Percentiles rank a stretch among this genome's conserved stretches.
Conservation (phyloP, 805 yeast species). For the Isabelozyma rhagii region DNA sequence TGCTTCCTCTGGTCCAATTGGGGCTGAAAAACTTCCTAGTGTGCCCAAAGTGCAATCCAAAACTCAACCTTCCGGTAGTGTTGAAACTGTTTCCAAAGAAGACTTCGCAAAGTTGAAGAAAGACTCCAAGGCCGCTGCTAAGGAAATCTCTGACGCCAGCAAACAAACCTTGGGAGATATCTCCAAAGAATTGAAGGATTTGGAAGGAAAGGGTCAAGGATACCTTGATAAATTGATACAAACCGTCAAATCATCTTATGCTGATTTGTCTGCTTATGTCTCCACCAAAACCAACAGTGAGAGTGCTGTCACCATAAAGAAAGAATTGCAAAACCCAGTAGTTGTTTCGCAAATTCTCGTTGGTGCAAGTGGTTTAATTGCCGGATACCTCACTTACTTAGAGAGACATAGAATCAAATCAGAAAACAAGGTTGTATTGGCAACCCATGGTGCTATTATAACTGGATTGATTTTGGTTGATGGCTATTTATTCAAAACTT, state of each 20-base stretch:
- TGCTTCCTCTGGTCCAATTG: conserved; percentile 34
- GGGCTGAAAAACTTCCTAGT: conserved; percentile 20
- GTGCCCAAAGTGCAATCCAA: conserved; percentile 18
- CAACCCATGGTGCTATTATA: conserved; percentile 49
- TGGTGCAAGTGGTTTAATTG: conserved; percentile 45
- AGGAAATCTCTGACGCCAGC: conserved; percentile 9
- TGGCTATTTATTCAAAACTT: conserved; percentile 49
- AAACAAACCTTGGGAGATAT: conserved; percentile 8
- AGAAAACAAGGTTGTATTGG: conserved; percentile 43
- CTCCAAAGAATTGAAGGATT: conserved; percentile 10
- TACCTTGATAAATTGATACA: conserved; percentile 16
- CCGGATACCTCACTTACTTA: conserved; percentile 47
- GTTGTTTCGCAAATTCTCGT: conserved; percentile 53
- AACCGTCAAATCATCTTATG: conserved; percentile 7
- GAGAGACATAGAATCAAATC: conserved; percentile 48
- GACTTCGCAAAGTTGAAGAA: conserved; percentile 19
- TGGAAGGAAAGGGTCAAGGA: conserved; percentile 20
- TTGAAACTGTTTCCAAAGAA: conserved; percentile 17
- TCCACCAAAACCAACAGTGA: background rate
- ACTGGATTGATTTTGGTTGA: conserved; percentile 56
- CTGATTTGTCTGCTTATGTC: background rate
- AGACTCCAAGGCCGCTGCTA: conserved; percentile 13
- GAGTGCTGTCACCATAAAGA: conserved; percentile 1
- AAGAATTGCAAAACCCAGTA: conserved; percentile 60
- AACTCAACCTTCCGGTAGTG: conserved; percentile 19